These are phyloP conservation scores for Viola odorata DNA, from an alignment of 345 rosid species.

Conservation along the genomic window DNA sequence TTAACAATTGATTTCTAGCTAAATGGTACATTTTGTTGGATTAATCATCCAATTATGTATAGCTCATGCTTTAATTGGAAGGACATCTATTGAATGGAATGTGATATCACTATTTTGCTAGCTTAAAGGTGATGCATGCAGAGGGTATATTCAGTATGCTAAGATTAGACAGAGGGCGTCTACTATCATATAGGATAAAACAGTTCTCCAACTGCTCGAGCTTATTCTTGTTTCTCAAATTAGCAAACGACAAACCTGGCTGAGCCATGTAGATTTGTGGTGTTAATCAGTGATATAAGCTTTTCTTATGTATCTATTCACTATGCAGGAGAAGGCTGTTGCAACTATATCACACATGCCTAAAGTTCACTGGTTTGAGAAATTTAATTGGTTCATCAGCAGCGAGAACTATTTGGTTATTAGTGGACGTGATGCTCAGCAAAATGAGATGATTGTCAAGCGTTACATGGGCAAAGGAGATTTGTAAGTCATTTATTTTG, in stretches of 20 bases:
- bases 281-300: neutral
- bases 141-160: too few relatives aligned
- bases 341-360: conserved; percentile 91
- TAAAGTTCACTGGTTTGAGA: conserved; percentile 99
- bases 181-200: too few relatives aligned
- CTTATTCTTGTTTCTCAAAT: too few relatives aligned
- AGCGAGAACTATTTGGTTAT: conserved; percentile 88
- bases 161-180: neutral
- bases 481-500: conserved; percentile 45
- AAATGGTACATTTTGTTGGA: conserved; percentile 1
- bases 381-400: conserved; percentile 97
- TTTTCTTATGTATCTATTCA: neutral
- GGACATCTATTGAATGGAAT: neutral
- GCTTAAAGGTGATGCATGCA: neutral
- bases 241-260: too few relatives aligned
- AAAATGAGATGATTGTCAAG: conserved; percentile 96
- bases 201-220: too few relatives aligned
- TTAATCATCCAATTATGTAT: neutral
- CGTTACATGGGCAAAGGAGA: conserved; percentile 98
- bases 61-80: neutral
- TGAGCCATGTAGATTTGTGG: too few relatives aligned
- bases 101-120: neutral
- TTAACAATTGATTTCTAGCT: conserved; percentile 3
- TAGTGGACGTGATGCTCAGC: conserved; percentile 98
- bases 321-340: conserved; percentile 71